Evolutionary conservation across 2,329 filamentous ascomycete genomes (phyloP).

Genomic region (Chaetomiaceae sp.): DNA sequence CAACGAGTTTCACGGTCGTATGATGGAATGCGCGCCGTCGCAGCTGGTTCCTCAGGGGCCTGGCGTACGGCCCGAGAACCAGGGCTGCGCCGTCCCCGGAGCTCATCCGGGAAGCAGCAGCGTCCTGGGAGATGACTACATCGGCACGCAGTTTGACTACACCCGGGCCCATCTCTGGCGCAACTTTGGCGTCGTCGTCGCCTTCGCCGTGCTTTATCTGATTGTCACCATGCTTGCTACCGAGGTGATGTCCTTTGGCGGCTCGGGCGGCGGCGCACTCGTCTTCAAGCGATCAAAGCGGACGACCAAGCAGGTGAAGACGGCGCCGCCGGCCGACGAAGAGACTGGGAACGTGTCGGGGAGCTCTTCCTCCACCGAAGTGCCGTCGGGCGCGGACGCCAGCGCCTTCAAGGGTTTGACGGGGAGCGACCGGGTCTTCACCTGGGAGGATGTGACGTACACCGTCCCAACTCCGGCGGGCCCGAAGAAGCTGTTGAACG

Average conservation of each 20-base stretch:
- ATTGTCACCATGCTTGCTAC: slow-evolving; percentile 65
- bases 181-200: slow-evolving; percentile 74
- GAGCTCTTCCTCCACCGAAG: slow-evolving; percentile 24
- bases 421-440: slow-evolving; percentile 49
- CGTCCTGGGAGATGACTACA: slow-evolving; percentile 54
- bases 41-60: slow-evolving; percentile 47
- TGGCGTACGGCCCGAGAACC: slow-evolving; percentile 38
- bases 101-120: slow-evolving; percentile 43
- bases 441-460: slow-evolving; percentile 67
- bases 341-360: slow-evolving; percentile 44
- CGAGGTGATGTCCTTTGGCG: slow-evolving; percentile 56
- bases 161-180: slow-evolving; percentile 60
- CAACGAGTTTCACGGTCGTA: slow-evolving; percentile 51
- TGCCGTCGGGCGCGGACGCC: slow-evolving; percentile 20
- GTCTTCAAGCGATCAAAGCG: slow-evolving; percentile 24
- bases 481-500: slow-evolving; percentile 42
- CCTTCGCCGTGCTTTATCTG: slow-evolving; percentile 71
- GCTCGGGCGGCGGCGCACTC: slow-evolving; percentile 39
- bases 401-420: slow-evolving; percentile 14
- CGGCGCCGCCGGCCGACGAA: slow-evolving; percentile 42
- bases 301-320: slow-evolving; percentile 15
- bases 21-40: slow-evolving; percentile 44
- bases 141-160: slow-evolving; percentile 52
- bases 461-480: slow-evolving; percentile 52
- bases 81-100: slow-evolving; percentile 54